Conservation (phyloP, 331 rosid genomes). For the Erythrophleum ivorense region DNA sequence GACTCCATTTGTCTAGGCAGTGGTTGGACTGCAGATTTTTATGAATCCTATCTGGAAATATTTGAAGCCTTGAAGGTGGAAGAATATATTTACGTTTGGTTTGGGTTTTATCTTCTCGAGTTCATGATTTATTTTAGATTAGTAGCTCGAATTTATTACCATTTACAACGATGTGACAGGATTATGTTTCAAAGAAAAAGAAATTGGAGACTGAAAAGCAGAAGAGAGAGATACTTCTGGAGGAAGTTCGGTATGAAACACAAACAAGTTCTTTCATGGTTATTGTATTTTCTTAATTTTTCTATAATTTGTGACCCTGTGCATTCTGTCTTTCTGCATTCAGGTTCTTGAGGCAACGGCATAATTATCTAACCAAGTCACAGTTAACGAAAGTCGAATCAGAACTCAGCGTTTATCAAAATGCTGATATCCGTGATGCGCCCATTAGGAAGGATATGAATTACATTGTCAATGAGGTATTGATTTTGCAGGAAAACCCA, state of each 20-base stretch:
- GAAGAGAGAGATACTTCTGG: constrained; percentile 51
- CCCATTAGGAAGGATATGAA: constrained; percentile 36
- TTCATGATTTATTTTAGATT: not conserved
- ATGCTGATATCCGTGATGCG: constrained; percentile 21
- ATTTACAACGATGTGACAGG: constrained; percentile 49
- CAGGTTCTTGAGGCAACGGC: constrained; percentile 69
- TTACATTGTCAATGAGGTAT: constrained; percentile 38
- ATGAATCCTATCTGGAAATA: not conserved
- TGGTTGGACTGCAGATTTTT: not conserved
- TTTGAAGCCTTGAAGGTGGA: constrained; percentile 5
- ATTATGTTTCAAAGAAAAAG: constrained; percentile 55
- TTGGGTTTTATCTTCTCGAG: not conserved
- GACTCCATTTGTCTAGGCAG: not conserved
- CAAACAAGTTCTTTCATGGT: not conserved
- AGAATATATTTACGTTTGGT: not conserved
- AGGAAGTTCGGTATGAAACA: constrained; percentile 61
- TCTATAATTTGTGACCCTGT: constrained; percentile 12
- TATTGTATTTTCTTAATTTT: not conserved
- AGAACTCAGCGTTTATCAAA: constrained; percentile 29
- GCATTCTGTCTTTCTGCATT: constrained; percentile 26
- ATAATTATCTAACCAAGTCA: constrained; percentile 38
- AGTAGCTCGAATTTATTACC: constrained; percentile 5
- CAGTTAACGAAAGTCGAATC: constrained; percentile 37
- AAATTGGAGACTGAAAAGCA: constrained; percentile 41
- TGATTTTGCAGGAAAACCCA: constrained; percentile 15